Base-by-base conservation (phyloP, 495 filamentous ascomycete genomes). In the Lasiosphaeris hirsuta region DNA sequence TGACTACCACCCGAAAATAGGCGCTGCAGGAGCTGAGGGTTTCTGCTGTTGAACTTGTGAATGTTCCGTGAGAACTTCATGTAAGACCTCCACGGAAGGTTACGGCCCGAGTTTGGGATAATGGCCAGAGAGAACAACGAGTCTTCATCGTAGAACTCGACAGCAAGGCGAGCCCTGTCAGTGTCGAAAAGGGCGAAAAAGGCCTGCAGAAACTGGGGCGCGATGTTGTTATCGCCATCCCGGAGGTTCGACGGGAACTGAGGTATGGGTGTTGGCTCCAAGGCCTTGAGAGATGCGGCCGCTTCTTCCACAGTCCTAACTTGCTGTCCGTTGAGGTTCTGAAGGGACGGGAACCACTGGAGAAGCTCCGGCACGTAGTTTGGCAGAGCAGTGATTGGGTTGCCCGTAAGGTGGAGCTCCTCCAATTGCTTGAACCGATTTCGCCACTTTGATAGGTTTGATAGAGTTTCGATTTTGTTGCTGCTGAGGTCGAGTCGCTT, bases 31-130 rank as follows among this genome's bases (percentile, higher is more conserved):
- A 84, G 78, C 3, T 83, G 72, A 8, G 72, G 67, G 34, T 42
- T 52, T 0, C 81, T 70, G 59, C 86, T 78, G 39, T 67, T 85
- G 58, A 94, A 79, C 59, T 83, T 88, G 42, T 79, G 76, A 6
- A 97, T 79, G 61, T 97, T 97, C 10, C 93, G 80, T 44, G 91
- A 95, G 58, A 81, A 83, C 53, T 86, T 89, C 59, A 92, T 82
- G 63, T 95, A 96, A 0, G 79, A 61, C 41, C 86, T 86, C 89
- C 90, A 96, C 33, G 76, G 69, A 65, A 57, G 64, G 37, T 57
- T 59, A 68, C 71, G 61, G 51, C 83, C 79, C 14, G 77, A 72
- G 8, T 65, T 55, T 1, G 84, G 81, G 64, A 90, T 90, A 64
- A 90, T 79, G 18, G 84, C 82, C 13, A 93, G 65, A 2, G 92